Evolutionary conservation across 2,329 filamentous ascomycete genomes (phyloP), one percentile per base, ranked within the genome.

Genomic region (Fusarium avenaceum): DNA sequence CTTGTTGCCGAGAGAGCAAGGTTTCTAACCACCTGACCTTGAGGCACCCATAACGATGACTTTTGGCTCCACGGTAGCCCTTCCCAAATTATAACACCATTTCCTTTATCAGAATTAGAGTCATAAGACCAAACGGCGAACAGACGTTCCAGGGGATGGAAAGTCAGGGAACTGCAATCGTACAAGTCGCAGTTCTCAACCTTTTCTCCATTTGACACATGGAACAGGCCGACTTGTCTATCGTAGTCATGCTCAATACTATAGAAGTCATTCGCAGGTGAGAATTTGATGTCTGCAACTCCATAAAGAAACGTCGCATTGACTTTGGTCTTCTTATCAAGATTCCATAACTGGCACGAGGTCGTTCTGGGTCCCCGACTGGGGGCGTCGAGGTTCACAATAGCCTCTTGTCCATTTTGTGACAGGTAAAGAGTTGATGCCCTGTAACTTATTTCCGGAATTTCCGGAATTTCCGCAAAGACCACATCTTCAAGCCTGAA

Each of bases 271-370:
- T 8, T 28, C 9, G 3, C 17, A 11, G 42, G 14, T 8, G 42
- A 44, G 22, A 44, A 28, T 26, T 0, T 44, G 22, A 26, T 17
- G 6, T 28, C 42, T 7, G 4, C 3, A n/a, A 44, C 6, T 2
- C 6, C 1, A 11, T 0, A 4, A 9, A 28, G 14, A 10, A 10
- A 7, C 1, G 24, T 28, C 6, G 7, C 24, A 10, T 28, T 28
- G 3, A 44, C 14, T 15, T n/a, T 44, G 4, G 8, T 26, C 22
- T n/a, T 44, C 22, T 15, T 26, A 7, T 4, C 42, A n/a, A 44
- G 22, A n/a, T 26, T 19, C 24, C 20, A 44, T 15, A 44, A 5
- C 7, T 44, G 42, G 19, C 42, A 44, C 9, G 40, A 17, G 6
- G 11, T 14, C 20, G 20, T 22, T 22, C 20, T 22, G 2, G 20